Evolutionary conservation across 2,329 filamentous ascomycete genomes (phyloP).

Genomic region (Aspergillus japonicus): DNA sequence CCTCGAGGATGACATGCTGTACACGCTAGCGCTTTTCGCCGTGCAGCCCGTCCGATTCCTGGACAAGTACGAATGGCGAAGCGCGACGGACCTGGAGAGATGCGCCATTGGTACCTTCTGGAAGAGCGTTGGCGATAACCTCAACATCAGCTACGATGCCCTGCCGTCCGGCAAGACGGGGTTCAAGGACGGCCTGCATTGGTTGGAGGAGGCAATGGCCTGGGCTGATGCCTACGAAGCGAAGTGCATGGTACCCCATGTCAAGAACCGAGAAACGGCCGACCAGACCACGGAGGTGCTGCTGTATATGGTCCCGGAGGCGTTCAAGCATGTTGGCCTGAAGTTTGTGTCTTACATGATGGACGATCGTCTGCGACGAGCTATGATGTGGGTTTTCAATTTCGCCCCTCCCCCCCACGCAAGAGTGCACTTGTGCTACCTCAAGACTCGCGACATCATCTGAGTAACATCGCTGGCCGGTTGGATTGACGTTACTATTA

Average conservation of each 20-base stretch:
- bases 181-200: slow-evolving; percentile 53
- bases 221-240: slow-evolving; percentile 62
- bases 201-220: slow-evolving; percentile 50
- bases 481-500: slow-evolving; percentile 12
- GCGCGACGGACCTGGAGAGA: slow-evolving; percentile 63
- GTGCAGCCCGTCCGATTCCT: slow-evolving; percentile 66
- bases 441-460: neutral
- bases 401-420: too few species aligned
- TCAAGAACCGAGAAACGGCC: slow-evolving; percentile 54
- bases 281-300: slow-evolving; percentile 61
- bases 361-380: slow-evolving; percentile 61
- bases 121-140: slow-evolving; percentile 69
- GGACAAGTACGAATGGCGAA: slow-evolving; percentile 67
- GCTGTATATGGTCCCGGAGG: slow-evolving; percentile 53
- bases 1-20: slow-evolving; percentile 62
- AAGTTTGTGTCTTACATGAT: slow-evolving; percentile 60
- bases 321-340: slow-evolving; percentile 48
- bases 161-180: slow-evolving; percentile 45
- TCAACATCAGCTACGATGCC: slow-evolving; percentile 58
- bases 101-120: slow-evolving; percentile 68
- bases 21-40: slow-evolving; percentile 65
- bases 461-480: neutral
- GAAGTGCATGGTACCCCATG: slow-evolving; percentile 56
- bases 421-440: too few species aligned
- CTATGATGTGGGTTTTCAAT: slow-evolving; percentile 58